These are phyloP conservation scores for Kluyveromyces marxianus DNA, from an alignment of 1,139 yeast species.

Conservation along the genomic window DNA sequence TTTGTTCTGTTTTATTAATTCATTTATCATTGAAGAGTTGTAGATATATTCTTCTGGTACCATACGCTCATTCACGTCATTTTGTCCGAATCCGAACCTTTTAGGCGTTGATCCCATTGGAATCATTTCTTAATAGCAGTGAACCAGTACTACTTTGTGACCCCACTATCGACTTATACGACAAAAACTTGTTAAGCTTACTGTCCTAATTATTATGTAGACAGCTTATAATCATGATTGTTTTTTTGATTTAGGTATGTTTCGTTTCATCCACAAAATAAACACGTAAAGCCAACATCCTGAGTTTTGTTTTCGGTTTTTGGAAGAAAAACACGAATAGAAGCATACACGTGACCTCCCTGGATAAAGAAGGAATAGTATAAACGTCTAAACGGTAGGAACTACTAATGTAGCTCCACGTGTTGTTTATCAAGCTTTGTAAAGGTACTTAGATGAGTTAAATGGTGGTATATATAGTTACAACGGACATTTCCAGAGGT, in stretches of 20 bases:
- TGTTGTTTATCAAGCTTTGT: background rate
- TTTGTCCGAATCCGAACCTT: slow-evolving; percentile 1
- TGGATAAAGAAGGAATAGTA: no score
- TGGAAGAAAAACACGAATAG: no score
- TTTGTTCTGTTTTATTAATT: slow-evolving; percentile 21
- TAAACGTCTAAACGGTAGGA: no score
- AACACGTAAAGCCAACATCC: no score
- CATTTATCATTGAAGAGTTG: slow-evolving; percentile 22
- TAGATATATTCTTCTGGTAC: slow-evolving; percentile 22
- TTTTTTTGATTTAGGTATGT: no score
- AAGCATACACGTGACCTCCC: no score
- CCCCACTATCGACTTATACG: background rate
- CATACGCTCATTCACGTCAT: slow-evolving; percentile 13
- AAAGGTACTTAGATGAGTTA: background rate
- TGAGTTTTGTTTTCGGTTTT: no score
- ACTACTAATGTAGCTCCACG: no score
- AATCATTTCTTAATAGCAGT: background rate
- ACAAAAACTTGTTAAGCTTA: no score
- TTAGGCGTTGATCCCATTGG: slow-evolving; percentile 1
- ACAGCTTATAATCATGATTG: no score
- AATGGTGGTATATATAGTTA: background rate
- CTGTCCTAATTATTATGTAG: no score
- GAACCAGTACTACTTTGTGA: background rate
- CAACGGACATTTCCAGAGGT: background rate
- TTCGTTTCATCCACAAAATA: no score